phyloP scores from a whole-genome alignment of 768 basidiomycete species.

The Tulasnella sp. region DNA sequence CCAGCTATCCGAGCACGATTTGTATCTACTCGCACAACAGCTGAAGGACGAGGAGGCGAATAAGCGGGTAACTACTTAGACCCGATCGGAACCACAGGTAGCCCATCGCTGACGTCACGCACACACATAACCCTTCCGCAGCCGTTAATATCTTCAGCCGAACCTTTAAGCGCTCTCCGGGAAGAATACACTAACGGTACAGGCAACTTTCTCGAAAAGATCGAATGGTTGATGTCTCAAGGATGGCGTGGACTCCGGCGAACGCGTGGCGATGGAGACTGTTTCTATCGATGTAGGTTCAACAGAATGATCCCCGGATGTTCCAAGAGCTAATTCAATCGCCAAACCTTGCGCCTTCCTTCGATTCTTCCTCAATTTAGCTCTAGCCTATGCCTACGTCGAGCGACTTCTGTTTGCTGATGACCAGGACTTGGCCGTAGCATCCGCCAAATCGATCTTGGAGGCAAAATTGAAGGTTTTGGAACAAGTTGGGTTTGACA shows the following conservation, averaged over 20 bases:
- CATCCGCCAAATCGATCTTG: slow-evolving; percentile 51
- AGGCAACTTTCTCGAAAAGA: slow-evolving; percentile 59
- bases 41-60: slow-evolving; percentile 25
- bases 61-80: neutral
- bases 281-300: slow-evolving; percentile 69
- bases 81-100: neutral
- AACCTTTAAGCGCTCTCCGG: neutral
- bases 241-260: slow-evolving; percentile 68
- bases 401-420: slow-evolving; percentile 57
- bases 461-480: slow-evolving; percentile 51
- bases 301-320: neutral
- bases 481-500: slow-evolving; percentile 58
- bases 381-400: slow-evolving; percentile 77
- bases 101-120: neutral
- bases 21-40: slow-evolving; percentile 18
- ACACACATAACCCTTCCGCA: neutral
- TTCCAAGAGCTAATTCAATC: neutral
- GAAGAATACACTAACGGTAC: slow-evolving; percentile 10
- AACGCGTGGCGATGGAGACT: slow-evolving; percentile 72
- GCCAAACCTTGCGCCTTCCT: no score
- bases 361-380: neutral
- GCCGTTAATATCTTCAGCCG: slow-evolving; percentile 21
- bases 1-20: slow-evolving; percentile 15
- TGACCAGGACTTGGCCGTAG: slow-evolving; percentile 49
- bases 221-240: slow-evolving; percentile 59